Percentiles rank a stretch among this genome's conserved stretches.
phyloP scores from a whole-genome alignment of 345 rosid species.

The Stellera chamaejasme region DNA sequence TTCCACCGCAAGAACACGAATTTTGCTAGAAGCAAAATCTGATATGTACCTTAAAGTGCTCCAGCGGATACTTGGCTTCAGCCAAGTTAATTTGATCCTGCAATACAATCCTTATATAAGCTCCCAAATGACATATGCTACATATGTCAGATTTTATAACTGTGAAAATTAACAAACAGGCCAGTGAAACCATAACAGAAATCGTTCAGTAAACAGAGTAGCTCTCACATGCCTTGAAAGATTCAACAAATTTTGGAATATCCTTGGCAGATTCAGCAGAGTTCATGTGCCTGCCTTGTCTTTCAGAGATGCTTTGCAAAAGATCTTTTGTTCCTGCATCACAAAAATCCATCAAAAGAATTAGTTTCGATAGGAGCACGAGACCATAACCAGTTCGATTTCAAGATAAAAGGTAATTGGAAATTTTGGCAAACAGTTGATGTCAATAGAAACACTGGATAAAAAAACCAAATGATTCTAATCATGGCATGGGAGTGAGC shows the following conservation, averaged over 20 bases:
- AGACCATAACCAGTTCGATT: too few relatives aligned
- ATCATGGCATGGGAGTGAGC: background rate
- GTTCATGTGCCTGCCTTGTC: slow-evolving; percentile 82
- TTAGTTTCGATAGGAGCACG: too few relatives aligned
- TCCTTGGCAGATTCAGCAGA: slow-evolving; percentile 71
- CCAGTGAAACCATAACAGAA: background rate
- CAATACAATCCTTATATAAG: slow-evolving; percentile 14
- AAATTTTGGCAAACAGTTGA: slow-evolving; percentile 1
- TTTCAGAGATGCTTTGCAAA: slow-evolving; percentile 70
- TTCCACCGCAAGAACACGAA: background rate
- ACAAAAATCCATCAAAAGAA: slow-evolving; percentile 8
- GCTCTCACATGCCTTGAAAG: slow-evolving; percentile 48
- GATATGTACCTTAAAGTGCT: slow-evolving; percentile 68
- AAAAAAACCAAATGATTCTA: background rate
- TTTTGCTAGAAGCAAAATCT: background rate
- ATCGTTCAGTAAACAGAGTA: slow-evolving; percentile 2
- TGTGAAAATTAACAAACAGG: background rate
- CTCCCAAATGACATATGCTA: background rate
- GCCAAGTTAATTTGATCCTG: slow-evolving; percentile 92
- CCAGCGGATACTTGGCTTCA: slow-evolving; percentile 80
- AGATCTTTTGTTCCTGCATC: slow-evolving; percentile 80
- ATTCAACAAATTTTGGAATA: slow-evolving; percentile 59
- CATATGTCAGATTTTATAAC: slow-evolving; percentile 4
- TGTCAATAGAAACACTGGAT: slow-evolving; percentile 10
- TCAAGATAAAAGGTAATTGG: too few relatives aligned